Conservation (phyloP, 2,329 filamentous ascomycete species). For the Tolypocladium sp. region DNA sequence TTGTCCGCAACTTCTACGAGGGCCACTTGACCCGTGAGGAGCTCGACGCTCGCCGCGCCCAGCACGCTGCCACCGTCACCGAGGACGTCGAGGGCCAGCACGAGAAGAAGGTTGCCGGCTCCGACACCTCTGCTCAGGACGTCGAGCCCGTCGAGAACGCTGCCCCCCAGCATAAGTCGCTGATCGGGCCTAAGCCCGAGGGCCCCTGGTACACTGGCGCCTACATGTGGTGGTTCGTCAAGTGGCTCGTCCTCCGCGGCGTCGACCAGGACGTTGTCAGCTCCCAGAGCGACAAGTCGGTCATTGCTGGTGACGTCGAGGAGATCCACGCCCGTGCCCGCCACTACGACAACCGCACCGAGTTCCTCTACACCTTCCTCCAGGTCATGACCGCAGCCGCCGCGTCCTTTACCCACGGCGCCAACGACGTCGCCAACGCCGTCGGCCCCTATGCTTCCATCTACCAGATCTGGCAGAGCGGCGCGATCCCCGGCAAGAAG, state of each 20-base stretch:
- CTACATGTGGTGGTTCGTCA: slow-evolving; percentile 34
- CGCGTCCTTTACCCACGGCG: slow-evolving; percentile 56
- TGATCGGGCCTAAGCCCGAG: slow-evolving; percentile 29
- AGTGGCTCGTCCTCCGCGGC: slow-evolving; percentile 37
- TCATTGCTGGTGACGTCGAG: slow-evolving; percentile 43
- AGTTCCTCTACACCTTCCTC: slow-evolving; percentile 52
- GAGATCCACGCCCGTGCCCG: slow-evolving; percentile 46
- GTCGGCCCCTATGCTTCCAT: slow-evolving; percentile 56
- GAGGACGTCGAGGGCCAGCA: slow-evolving; percentile 14
- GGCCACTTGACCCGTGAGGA: slow-evolving; percentile 46
- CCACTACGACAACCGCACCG: slow-evolving; percentile 53
- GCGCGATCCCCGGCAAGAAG: slow-evolving; percentile 29
- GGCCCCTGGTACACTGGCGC: slow-evolving; percentile 31
- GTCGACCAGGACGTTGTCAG: slow-evolving; percentile 31
- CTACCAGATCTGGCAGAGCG: slow-evolving; percentile 49
- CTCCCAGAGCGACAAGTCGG: slow-evolving; percentile 24
- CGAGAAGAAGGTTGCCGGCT: slow-evolving; percentile 13
- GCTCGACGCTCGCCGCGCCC: slow-evolving; percentile 31
- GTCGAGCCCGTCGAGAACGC: slow-evolving; percentile 16
- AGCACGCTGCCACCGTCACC: slow-evolving; percentile 7
- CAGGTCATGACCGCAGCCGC: slow-evolving; percentile 53
- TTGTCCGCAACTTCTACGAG: slow-evolving; percentile 45
- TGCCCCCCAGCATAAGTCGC: slow-evolving; percentile 18
- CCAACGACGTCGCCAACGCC: slow-evolving; percentile 57
- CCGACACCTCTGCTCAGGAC: slow-evolving; percentile 2